These are phyloP conservation scores for Nicotiana sylvestris DNA, from an alignment of 257 asterid genomes.

Conservation along the genomic window DNA sequence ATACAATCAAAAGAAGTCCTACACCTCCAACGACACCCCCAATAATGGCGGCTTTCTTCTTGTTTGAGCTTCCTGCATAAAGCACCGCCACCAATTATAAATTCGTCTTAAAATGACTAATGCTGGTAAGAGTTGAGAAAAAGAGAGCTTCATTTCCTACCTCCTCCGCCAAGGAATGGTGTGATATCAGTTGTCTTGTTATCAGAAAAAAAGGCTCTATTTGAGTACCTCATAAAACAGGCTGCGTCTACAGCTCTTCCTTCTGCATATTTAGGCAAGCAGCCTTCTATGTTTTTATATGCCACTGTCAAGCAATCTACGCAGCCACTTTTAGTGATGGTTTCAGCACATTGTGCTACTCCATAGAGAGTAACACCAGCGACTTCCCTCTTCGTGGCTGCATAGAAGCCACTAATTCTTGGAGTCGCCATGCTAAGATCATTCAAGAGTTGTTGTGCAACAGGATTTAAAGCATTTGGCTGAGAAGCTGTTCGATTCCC, in stretches of 20 bases:
- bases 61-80: constrained; percentile 56
- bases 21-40: constrained; percentile 80
- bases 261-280: constrained; percentile 53
- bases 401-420: constrained; percentile 46
- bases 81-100: not conserved
- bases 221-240: constrained; percentile 70
- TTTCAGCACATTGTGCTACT: constrained; percentile 76
- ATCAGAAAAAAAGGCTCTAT: constrained; percentile 49
- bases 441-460: constrained; percentile 30
- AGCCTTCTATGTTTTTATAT: constrained; percentile 46
- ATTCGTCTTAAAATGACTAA: not conserved
- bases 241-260: constrained; percentile 79
- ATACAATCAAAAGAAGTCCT: constrained; percentile 42
- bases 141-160: not conserved
- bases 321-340: constrained; percentile 50
- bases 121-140: not conserved
- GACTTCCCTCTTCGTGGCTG: constrained; percentile 42
- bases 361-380: constrained; percentile 36
- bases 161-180: constrained; percentile 46
- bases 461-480: constrained; percentile 38
- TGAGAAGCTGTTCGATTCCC: constrained; percentile 50
- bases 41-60: constrained; percentile 47
- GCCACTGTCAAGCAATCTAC: constrained; percentile 72
- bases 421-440: constrained; percentile 70
- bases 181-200: constrained; percentile 50